phyloP scores from a whole-genome alignment of 2,329 filamentous ascomycete genomes.

The Gnomoniopsis sp. region DNA sequence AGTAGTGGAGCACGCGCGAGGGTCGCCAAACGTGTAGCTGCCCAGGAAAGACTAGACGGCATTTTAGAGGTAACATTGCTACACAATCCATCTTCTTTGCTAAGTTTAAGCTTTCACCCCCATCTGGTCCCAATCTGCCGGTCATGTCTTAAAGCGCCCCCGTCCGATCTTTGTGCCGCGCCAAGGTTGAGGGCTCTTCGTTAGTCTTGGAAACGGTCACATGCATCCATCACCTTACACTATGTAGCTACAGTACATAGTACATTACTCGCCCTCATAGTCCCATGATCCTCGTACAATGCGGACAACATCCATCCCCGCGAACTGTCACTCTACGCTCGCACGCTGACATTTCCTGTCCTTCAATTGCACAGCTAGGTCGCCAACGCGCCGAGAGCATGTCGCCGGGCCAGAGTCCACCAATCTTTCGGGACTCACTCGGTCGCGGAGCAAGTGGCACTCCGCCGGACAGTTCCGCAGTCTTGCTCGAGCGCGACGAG shows the following conservation, averaged over 20 bases:
- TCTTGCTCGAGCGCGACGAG: neutral
- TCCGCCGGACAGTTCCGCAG: neutral
- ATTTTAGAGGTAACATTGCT: constrained; percentile 30
- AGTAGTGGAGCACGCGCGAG: constrained; percentile 12
- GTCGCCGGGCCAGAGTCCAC: constrained; percentile 12
- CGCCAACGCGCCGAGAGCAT: constrained; percentile 18
- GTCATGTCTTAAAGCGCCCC: neutral
- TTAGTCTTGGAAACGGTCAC: neutral
- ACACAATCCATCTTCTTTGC: no score
- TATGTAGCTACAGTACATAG: neutral
- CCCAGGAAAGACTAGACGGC: constrained; percentile 29
- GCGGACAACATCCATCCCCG: neutral
- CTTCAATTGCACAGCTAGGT: constrained; percentile 4
- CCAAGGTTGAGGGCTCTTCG: neutral
- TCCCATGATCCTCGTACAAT: neutral
- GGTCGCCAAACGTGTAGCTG: constrained; percentile 23
- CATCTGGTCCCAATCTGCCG: neutral
- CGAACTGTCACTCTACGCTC: neutral
- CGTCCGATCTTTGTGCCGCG: neutral
- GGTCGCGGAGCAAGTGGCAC: neutral
- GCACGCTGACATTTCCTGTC: neutral
- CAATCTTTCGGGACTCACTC: constrained; percentile 4
- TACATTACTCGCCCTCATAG: neutral
- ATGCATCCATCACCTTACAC: neutral
- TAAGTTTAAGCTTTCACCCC: neutral